Evolutionary conservation across 441 rosid genomes (phyloP), one percentile per base, ranked within the genome.

Genomic region (Populus hybrid): DNA sequence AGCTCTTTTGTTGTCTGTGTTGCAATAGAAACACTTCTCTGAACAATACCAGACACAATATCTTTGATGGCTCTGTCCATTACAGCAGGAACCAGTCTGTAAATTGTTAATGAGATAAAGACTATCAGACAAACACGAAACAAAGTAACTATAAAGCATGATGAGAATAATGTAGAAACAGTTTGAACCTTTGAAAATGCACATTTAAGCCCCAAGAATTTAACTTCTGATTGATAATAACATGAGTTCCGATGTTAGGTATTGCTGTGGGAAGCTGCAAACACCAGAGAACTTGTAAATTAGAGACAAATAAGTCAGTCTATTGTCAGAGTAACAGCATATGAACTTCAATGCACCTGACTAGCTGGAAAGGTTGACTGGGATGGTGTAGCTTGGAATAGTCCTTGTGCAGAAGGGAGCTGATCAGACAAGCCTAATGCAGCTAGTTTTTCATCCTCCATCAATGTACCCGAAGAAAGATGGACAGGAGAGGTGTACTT

Each of bases 1-100:
- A 97, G 99, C 83, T 97, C 99, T 83, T 97, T 97, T 65, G 99
- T 94, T 64, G 99, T 97, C 83, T 94, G 99, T 75, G 97, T 93
- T 71, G 99, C 99, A 84, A 97, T 93, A 57, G 98, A 93, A 84
- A 94, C 98, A 84, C 99, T 94, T 74, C 97, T 94, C 84, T 97
- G 99, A 87, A 94, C 98, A 83, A 94, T 94, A 78, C 95, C 90
- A 79, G 92, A 75, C 75, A 97, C 97, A 67, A 92, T 94, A 83
- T 97, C 99, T 78, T 92, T 97, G 84, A 97, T 89, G 69, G 99
- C 99, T 85, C 97, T 89, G 79, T 97, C 99, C 94, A 94, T 94
- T 53, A 93, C 97, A 85, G 87, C 81, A 79, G 99, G 99, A 79
- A 97, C 97, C 83, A 87, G 94, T 79, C 99, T 97, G 88, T 72